Conservation (phyloP, 306 rosid genomes). For the Prunus fruticosa region DNA sequence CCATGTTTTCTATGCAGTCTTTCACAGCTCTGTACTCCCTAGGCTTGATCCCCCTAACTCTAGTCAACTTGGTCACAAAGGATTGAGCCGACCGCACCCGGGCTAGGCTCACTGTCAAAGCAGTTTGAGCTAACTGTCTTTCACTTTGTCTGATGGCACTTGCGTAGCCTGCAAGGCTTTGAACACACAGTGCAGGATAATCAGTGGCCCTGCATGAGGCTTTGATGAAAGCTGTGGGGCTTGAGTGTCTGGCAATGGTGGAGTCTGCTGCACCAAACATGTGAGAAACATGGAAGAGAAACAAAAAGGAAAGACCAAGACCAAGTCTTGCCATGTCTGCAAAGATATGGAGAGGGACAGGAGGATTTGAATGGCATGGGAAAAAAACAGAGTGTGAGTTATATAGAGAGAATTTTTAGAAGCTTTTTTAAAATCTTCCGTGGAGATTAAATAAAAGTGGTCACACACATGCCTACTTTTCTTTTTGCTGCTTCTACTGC, state of each 20-base stretch:
- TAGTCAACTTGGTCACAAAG: conserved; percentile 46
- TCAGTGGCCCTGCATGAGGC: conserved; percentile 57
- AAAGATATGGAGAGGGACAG: not conserved
- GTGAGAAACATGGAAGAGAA: conserved; percentile 30
- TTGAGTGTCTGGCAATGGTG: conserved; percentile 17
- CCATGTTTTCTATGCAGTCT: conserved; percentile 78
- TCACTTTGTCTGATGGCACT: conserved; percentile 44
- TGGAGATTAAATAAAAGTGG: conserved; percentile 7
- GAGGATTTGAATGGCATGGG: not conserved
- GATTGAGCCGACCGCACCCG: conserved; percentile 40
- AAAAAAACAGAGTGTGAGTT: not conserved
- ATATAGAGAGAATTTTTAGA: conserved; percentile 13
- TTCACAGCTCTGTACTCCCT: conserved; percentile 54
- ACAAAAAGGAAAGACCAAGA: conserved; percentile 19
- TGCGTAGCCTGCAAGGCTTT: conserved; percentile 43
- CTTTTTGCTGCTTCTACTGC: not conserved
- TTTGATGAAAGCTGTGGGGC: conserved; percentile 47
- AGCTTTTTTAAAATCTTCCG: not conserved
- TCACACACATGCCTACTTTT: conserved; percentile 15
- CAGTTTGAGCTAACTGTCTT: conserved; percentile 51
- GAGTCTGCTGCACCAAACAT: conserved; percentile 18
- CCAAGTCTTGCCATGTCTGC: conserved; percentile 39
- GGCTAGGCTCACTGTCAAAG: conserved; percentile 63
- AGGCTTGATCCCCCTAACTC: conserved; percentile 35
- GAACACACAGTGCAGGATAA: conserved; percentile 60